Evolutionary conservation across 352 stramenopile genomes (phyloP).

Genomic region (Phytophthora pisi): DNA sequence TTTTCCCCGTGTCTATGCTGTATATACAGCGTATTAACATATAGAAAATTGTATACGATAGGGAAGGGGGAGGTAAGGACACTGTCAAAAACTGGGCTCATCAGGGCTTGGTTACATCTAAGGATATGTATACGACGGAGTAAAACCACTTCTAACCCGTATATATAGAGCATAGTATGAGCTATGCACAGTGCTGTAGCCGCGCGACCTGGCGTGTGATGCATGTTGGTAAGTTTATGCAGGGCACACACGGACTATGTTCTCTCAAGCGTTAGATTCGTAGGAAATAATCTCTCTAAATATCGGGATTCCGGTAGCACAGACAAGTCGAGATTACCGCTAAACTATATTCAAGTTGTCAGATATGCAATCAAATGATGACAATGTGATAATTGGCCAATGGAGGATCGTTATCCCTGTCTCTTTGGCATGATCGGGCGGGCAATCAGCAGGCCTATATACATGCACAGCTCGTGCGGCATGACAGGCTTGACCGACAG

Average conservation of each 20-base stretch:
- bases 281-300: neutral
- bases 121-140: neutral
- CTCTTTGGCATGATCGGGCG: neutral
- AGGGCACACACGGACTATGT: neutral
- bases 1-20: neutral
- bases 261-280: neutral
- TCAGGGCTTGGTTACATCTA: neutral
- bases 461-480: slow-evolving; percentile 7
- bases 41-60: neutral
- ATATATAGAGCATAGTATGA: neutral
- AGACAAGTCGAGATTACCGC: neutral
- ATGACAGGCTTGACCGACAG: slow-evolving; percentile 3
- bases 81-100: neutral
- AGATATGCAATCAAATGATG: neutral
- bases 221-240: neutral
- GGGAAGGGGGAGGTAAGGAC: neutral
- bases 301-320: neutral
- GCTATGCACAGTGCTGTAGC: neutral
- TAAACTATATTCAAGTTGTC: neutral
- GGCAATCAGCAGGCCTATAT: slow-evolving; percentile 3
- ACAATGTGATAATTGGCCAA: neutral
- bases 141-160: neutral
- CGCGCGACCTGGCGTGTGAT: neutral
- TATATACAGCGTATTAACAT: neutral
- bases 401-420: neutral